phyloP scores from a whole-genome alignment of 139 green algal genomes.

The Pleodorina starrii region DNA sequence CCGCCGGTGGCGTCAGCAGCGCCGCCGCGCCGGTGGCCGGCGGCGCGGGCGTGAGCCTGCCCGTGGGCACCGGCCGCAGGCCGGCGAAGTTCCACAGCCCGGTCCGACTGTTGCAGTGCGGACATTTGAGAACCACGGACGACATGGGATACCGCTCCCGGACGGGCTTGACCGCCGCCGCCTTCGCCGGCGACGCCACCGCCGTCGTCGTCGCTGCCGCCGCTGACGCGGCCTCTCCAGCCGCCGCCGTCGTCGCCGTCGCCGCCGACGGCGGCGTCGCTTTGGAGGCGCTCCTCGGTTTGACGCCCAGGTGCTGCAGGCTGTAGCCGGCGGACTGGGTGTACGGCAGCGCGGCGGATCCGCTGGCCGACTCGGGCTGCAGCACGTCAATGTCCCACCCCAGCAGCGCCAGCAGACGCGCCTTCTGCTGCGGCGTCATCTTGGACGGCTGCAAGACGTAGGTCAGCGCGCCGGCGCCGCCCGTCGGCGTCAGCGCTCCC shows the following conservation, averaged over 20 bases:
- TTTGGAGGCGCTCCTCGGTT: neutral
- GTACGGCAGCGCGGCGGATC: neutral
- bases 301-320: conserved; percentile 43
- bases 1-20: neutral
- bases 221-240: neutral
- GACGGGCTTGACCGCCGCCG: no score
- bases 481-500: neutral
- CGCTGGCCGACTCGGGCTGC: neutral
- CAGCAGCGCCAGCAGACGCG: conserved; percentile 47
- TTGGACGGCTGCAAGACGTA: neutral
- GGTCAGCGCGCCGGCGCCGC: neutral
- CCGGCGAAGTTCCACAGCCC: conserved; percentile 54
- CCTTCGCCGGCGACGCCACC: neutral
- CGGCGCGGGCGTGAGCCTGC: neutral
- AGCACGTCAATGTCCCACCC: conserved; percentile 47
- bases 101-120: conserved; percentile 42
- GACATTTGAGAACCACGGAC: conserved; percentile 38
- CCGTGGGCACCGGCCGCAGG: conserved; percentile 19
- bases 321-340: conserved; percentile 34
- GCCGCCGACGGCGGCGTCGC: neutral
- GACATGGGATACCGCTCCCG: conserved; percentile 11
- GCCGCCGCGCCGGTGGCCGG: neutral
- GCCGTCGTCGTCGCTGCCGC: neutral
- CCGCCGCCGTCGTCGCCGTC: neutral
- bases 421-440: conserved; percentile 48